Evolutionary conservation across 2,329 filamentous ascomycete genomes (phyloP).

Genomic region (Clonostachys solani): DNA sequence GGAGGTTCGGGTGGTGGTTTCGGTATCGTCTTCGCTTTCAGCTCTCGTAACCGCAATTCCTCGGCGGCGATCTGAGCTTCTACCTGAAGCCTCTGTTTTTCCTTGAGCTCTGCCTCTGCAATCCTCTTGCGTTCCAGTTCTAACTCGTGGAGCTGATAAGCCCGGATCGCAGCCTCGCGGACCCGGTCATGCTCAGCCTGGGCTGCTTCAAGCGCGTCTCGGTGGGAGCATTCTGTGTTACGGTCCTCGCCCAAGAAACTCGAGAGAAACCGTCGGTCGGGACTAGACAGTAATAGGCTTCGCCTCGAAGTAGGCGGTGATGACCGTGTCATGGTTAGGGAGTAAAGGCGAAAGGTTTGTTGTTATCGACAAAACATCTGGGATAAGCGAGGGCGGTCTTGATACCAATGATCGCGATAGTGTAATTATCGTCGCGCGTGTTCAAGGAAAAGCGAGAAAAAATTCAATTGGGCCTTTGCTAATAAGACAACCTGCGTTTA

Average conservation of each 20-base stretch:
- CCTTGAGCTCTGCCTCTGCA: constrained; percentile 35
- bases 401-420: too few species aligned
- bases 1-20: constrained; percentile 28
- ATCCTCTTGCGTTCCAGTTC: constrained; percentile 38
- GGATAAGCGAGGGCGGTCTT: too few species aligned
- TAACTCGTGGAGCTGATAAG: constrained; percentile 41
- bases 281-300: constrained; percentile 32
- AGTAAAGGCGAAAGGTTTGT: neutral
- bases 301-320: constrained; percentile 27
- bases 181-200: constrained; percentile 65
- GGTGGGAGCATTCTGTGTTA: constrained; percentile 59
- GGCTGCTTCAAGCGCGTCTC: constrained; percentile 61
- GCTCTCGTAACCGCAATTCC: constrained; percentile 40
- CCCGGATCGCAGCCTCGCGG: constrained; percentile 42
- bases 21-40: constrained; percentile 38
- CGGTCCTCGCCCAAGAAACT: constrained; percentile 58
- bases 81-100: constrained; percentile 38
- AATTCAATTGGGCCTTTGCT: too few species aligned
- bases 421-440: too few species aligned
- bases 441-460: too few species aligned
- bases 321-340: constrained; percentile 33
- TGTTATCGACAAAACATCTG: too few species aligned
- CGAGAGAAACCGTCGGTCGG: constrained; percentile 44
- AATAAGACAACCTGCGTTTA: too few species aligned
- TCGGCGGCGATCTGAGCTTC: constrained; percentile 41